These are phyloP conservation scores for Tanacetum coccineum DNA, from an alignment of 129 eudicot species.

Conservation along the genomic window DNA sequence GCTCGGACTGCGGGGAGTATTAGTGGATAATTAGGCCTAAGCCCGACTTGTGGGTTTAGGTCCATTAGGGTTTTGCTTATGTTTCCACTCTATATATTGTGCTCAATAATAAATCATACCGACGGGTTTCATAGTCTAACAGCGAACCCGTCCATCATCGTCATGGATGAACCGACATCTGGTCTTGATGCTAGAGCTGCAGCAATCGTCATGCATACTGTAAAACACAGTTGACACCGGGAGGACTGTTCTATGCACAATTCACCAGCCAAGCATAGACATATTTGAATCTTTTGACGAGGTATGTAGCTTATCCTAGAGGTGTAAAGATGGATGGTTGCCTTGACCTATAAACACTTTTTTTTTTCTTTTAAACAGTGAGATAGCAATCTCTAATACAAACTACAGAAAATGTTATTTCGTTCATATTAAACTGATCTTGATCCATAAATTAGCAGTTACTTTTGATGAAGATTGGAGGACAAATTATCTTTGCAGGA, in stretches of 20 bases:
- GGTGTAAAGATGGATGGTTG: too few relatives aligned
- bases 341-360: background rate
- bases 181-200: conserved; percentile 31
- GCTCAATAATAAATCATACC: too few relatives aligned
- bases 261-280: conserved; percentile 29
- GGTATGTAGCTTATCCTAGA: conserved; percentile 2
- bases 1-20: too few relatives aligned
- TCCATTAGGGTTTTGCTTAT: too few relatives aligned
- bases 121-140: too few relatives aligned
- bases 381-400: too few relatives aligned
- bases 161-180: conserved; percentile 30
- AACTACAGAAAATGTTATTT: background rate
- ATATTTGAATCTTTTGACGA: conserved; percentile 29
- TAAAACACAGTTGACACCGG: conserved; percentile 26
- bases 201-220: conserved; percentile 26
- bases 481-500: conserved; percentile 21
- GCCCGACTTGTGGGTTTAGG: too few relatives aligned
- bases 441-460: conserved; percentile 8
- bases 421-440: background rate
- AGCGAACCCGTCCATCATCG: conserved; percentile 23
- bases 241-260: conserved; percentile 25
- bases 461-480: conserved; percentile 28
- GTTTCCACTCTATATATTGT: too few relatives aligned
- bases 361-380: background rate
- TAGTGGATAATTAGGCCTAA: too few relatives aligned